Evolutionary conservation across 2,329 filamentous ascomycete genomes (phyloP).

Genomic region (Anthostomella pinea): DNA sequence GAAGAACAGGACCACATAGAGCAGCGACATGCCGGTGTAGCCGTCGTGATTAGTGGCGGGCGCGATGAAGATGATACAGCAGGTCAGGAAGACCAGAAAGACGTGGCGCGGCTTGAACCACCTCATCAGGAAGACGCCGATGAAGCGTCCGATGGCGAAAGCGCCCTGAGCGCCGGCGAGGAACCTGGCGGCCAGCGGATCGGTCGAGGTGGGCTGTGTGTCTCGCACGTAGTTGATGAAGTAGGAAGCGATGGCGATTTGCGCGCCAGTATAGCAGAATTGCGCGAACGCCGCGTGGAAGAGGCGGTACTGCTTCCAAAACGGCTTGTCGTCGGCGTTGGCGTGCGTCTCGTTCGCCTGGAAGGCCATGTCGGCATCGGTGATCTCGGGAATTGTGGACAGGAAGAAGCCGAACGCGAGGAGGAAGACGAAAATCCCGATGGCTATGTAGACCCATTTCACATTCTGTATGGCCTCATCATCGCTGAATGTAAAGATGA

Average conservation of each 20-base stretch:
- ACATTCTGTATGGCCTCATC: constrained; percentile 61
- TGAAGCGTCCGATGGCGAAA: constrained; percentile 71
- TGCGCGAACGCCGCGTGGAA: constrained; percentile 75
- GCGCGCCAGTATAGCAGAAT: constrained; percentile 75
- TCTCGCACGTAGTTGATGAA: constrained; percentile 73
- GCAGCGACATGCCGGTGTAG: constrained; percentile 55
- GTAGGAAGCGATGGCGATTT: constrained; percentile 63
- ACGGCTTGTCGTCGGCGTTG: constrained; percentile 57
- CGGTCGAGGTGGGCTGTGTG: constrained; percentile 50
- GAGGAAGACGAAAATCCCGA: constrained; percentile 67
- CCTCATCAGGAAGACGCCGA: constrained; percentile 65
- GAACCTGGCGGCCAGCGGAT: constrained; percentile 58
- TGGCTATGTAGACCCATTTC: constrained; percentile 74
- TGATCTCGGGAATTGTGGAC: constrained; percentile 68
- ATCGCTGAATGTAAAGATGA: constrained; percentile 66
- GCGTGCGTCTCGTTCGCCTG: constrained; percentile 54
- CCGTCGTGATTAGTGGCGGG: constrained; percentile 46
- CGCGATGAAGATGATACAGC: constrained; percentile 61
- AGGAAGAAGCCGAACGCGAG: constrained; percentile 67
- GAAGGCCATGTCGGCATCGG: constrained; percentile 61
- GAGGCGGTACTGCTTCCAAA: constrained; percentile 69
- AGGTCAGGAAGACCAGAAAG: constrained; percentile 62
- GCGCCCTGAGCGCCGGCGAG: constrained; percentile 72
- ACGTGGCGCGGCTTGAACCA: constrained; percentile 64
- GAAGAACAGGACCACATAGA: constrained; percentile 73